phyloP scores from a whole-genome alignment of 2,329 filamentous ascomycete species.

The Apiospora kogelbergensis region DNA sequence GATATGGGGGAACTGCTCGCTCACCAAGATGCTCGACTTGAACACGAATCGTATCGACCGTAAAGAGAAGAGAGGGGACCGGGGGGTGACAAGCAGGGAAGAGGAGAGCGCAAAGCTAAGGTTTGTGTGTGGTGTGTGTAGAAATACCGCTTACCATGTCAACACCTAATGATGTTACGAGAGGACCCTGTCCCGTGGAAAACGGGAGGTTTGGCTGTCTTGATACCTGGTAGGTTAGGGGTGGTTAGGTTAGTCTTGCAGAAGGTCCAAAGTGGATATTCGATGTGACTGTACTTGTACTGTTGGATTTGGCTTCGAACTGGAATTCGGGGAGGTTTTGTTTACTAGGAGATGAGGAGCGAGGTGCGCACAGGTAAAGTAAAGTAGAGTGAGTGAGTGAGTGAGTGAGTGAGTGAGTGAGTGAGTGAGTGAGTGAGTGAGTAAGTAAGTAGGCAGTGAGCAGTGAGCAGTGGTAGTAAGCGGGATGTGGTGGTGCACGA shows the following conservation, averaged over 20 bases:
- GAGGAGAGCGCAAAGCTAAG: neutral
- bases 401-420: neutral
- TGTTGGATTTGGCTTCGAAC: neutral
- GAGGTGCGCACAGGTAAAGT: neutral
- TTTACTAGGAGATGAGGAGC: neutral
- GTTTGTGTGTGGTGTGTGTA: neutral
- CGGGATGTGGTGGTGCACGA: neutral
- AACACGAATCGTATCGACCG: neutral
- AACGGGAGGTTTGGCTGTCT: neutral
- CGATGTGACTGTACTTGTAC: neutral
- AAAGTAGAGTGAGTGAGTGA: neutral
- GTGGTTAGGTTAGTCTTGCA: neutral
- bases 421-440: neutral
- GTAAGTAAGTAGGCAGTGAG: neutral
- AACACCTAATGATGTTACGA: conserved; percentile 5
- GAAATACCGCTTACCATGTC: conserved; percentile 6
- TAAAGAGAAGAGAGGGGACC: neutral
- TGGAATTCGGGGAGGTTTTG: neutral
- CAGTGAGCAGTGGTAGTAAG: neutral
- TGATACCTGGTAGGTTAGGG: neutral
- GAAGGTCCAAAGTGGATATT: neutral
- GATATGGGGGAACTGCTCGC: neutral
- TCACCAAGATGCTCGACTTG: neutral
- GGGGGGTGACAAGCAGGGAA: neutral
- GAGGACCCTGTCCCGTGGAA: neutral